Conservation (phyloP, 2,329 filamentous ascomycete species). For the Cladophialophora immunda region DNA sequence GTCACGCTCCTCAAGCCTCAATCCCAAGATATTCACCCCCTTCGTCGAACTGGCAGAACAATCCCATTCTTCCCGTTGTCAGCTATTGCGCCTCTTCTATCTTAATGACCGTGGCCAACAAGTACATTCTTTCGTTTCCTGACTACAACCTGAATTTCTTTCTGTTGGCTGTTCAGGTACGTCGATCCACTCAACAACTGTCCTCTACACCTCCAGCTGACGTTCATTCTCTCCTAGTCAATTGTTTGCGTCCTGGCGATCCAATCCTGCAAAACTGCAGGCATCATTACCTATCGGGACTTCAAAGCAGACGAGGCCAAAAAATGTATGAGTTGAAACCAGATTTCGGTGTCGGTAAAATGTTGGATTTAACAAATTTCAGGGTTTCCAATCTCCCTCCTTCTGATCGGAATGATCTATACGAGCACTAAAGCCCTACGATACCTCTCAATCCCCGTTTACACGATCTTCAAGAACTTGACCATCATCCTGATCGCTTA, state of each 20-base stretch:
- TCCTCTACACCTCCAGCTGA: constrained; percentile 19
- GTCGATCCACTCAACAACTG: constrained; percentile 41
- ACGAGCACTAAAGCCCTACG: constrained; percentile 95
- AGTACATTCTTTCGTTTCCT: constrained; percentile 91
- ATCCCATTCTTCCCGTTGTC: constrained; percentile 79
- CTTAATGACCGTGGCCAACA: constrained; percentile 99
- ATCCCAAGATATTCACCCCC: constrained; percentile 48
- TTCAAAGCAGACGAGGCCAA: constrained; percentile 90
- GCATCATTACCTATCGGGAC: constrained; percentile 81
- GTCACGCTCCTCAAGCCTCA: constrained; percentile 49
- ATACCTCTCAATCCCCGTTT: constrained; percentile 95
- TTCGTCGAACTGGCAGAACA: constrained; percentile 70
- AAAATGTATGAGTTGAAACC: constrained; percentile 73
- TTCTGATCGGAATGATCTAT: constrained; percentile 99
- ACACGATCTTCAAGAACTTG: constrained; percentile 99
- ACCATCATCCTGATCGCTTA: constrained; percentile 99
- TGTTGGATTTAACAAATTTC: constrained; percentile 11
- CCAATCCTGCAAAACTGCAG: constrained; percentile 78
- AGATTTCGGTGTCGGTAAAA: too few relatives aligned
- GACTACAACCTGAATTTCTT: constrained; percentile 98
- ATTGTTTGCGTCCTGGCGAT: constrained; percentile 89
- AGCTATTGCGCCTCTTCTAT: constrained; percentile 97
- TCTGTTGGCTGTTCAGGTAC: constrained; percentile 89
- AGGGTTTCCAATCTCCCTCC: constrained; percentile 97
- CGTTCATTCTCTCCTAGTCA: constrained; percentile 65